Evolutionary conservation across 1,139 yeast genomes (phyloP).

Genomic region (Yamadazyma siamensis): DNA sequence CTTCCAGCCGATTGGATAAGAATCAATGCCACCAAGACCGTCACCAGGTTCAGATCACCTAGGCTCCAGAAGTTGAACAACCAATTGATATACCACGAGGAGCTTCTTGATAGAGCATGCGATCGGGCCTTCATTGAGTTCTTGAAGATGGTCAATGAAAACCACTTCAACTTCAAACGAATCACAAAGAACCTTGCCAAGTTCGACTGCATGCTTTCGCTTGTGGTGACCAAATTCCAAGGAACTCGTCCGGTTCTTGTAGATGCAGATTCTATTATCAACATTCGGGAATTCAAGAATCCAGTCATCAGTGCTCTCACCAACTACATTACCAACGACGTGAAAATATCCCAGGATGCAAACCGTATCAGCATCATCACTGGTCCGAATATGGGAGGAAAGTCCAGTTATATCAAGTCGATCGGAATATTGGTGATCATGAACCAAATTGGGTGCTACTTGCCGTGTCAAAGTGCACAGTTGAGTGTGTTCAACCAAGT

Average conservation of each 20-base stretch:
- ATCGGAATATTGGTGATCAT: slow-evolving; percentile 82
- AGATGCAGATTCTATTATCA: slow-evolving; percentile 48
- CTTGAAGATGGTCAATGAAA: slow-evolving; percentile 37
- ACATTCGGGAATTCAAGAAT: slow-evolving; percentile 62
- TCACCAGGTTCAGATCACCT: slow-evolving; percentile 74
- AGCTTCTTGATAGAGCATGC: slow-evolving; percentile 51
- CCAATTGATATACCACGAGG: slow-evolving; percentile 59
- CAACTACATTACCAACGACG: slow-evolving; percentile 69
- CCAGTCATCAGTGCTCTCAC: slow-evolving; percentile 69
- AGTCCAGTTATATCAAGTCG: slow-evolving; percentile 90
- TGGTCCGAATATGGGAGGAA: slow-evolving; percentile 99
- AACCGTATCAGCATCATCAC: slow-evolving; percentile 69
- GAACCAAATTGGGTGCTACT: slow-evolving; percentile 91
- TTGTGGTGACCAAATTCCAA: slow-evolving; percentile 50
- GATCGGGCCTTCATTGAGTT: slow-evolving; percentile 58
- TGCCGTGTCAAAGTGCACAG: slow-evolving; percentile 55
- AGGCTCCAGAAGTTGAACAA: slow-evolving; percentile 48
- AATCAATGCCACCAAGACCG: slow-evolving; percentile 66
- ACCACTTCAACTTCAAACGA: slow-evolving; percentile 49
- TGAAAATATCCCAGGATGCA: slow-evolving; percentile 41
- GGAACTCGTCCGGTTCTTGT: slow-evolving; percentile 57
- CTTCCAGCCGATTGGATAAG: slow-evolving; percentile 77
- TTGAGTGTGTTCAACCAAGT: slow-evolving; percentile 61
- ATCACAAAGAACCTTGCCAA: slow-evolving; percentile 53
- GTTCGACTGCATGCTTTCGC: slow-evolving; percentile 73